These are phyloP conservation scores for Trichophyton equinum DNA, from an alignment of 2,329 filamentous ascomycete species.

Conservation along the genomic window DNA sequence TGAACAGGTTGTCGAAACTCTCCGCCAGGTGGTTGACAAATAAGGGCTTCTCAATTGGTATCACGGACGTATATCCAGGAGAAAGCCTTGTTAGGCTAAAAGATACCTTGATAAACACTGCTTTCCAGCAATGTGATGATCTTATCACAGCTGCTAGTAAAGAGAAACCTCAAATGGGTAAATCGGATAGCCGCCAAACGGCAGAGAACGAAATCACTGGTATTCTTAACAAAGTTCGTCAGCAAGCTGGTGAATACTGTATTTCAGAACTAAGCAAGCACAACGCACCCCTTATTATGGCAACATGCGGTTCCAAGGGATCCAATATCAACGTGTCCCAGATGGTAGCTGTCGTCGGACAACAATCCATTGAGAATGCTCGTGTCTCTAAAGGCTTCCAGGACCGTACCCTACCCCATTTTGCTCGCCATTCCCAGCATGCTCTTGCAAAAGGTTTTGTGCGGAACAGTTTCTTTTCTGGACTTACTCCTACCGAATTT, in stretches of 20 bases:
- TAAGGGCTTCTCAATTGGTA: conserved; percentile 89
- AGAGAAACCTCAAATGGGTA: conserved; percentile 70
- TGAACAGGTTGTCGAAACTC: conserved; percentile 86
- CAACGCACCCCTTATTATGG: conserved; percentile 93
- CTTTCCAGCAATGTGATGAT: conserved; percentile 71
- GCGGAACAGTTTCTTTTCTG: conserved; percentile 91
- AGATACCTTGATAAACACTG: conserved; percentile 58
- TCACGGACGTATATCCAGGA: conserved; percentile 85
- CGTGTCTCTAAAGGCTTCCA: conserved; percentile 95
- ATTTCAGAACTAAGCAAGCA: conserved; percentile 78
- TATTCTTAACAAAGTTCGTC: conserved; percentile 82
- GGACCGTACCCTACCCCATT: conserved; percentile 86
- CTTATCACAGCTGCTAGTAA: conserved; percentile 68
- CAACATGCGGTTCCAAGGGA: conserved; percentile 91
- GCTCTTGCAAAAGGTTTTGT: conserved; percentile 97
- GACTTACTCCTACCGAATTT: conserved; percentile 80
- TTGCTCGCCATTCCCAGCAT: conserved; percentile 81
- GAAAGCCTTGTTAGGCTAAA: conserved; percentile 59
- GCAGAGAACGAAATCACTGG: conserved; percentile 84
- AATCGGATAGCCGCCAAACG: conserved; percentile 82
- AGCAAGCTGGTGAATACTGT: conserved; percentile 81
- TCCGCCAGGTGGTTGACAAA: conserved; percentile 82
- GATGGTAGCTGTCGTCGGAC: conserved; percentile 94
- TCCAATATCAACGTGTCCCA: conserved; percentile 97
- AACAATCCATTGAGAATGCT: conserved; percentile 90